Conservation (phyloP, 75 land plant genomes). For the Gnetum montanum region DNA sequence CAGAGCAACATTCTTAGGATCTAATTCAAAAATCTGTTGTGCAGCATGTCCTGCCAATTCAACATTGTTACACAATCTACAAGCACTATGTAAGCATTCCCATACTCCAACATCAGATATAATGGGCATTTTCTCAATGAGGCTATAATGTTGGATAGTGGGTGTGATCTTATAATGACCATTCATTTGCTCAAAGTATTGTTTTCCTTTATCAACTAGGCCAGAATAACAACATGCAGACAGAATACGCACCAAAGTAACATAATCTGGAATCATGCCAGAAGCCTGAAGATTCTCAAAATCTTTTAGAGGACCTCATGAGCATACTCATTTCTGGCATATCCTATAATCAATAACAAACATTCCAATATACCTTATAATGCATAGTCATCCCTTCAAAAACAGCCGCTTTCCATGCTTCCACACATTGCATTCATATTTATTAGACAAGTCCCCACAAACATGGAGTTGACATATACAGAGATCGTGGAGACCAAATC, state of each 20-base stretch:
- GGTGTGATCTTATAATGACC: constrained; percentile 15
- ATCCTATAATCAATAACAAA: neutral
- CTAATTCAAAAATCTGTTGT: constrained; percentile 9
- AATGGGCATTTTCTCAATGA: constrained; percentile 18
- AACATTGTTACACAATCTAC: constrained; percentile 21
- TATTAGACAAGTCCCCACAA: constrained; percentile 1
- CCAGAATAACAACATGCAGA: constrained; percentile 5
- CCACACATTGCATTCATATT: constrained; percentile 6
- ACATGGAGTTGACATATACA: too few relatives aligned
- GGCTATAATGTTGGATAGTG: constrained; percentile 18
- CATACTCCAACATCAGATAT: constrained; percentile 17
- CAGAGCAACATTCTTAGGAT: constrained; percentile 6
- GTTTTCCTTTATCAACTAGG: constrained; percentile 6
- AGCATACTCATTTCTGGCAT: neutral
- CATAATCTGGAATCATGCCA: constrained; percentile 25
- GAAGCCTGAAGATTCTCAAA: constrained; percentile 25
- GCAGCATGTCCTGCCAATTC: constrained; percentile 24
- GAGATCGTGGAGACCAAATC: too few relatives aligned
- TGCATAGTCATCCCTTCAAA: neutral
- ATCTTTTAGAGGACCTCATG: neutral
- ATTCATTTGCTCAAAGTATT: constrained; percentile 12
- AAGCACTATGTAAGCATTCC: constrained; percentile 24
- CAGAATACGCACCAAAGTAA: constrained; percentile 2
- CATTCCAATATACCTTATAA: neutral
- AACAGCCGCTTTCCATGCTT: neutral